Base-by-base conservation (phyloP, 257 asterid genomes). In the Solanum piurae region DNA sequence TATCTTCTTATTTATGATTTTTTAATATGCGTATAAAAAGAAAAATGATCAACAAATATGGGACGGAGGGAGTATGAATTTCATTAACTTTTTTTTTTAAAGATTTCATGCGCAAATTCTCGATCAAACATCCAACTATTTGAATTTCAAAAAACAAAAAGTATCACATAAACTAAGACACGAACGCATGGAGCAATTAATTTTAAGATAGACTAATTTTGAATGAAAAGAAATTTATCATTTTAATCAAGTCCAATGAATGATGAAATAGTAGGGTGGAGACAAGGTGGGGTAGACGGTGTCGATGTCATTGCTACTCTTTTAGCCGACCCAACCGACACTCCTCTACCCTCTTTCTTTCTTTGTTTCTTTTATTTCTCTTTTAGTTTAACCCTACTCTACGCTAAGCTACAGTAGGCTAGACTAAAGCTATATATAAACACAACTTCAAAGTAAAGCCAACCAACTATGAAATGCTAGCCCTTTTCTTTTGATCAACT, bases 271-370 rank as follows among this genome's bases (percentile, higher is more conserved):
- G 64, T 18, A 6, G 64, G 31, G 27, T 23, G 29, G 69, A 60
- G 69, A 60, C 69, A 60, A 60, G 27, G 27, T n/a, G 31, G 71
- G 31, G 29, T 55, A 62, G 31, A 62, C 10, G 71, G 3, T n/a
- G 92, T 52, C 62, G 10, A 64, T 84, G 73, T 93, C 94, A 52
- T 0, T 94, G 95, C 91, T 88, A 83, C 95, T 79, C 93, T 91
- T 92, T 92, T 88, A 11, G 86, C 95, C 94, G 95, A 94, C 98
- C 95, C 94, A 83, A 88, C 86, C 89, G 89, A 87, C 89, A 89
- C 64, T 64, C 89, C 87, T 3, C 80, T 86, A 64, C 84, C 80
- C 77, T 13, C 84, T 71, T 85, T 68, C 46, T 40, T 40, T 42
- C 58, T 49, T 49, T 49, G 21, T 52, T 52, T 52, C 62, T 52